Base-by-base conservation (phyloP, 345 rosid genomes). In the Rubroshorea leprosula region DNA sequence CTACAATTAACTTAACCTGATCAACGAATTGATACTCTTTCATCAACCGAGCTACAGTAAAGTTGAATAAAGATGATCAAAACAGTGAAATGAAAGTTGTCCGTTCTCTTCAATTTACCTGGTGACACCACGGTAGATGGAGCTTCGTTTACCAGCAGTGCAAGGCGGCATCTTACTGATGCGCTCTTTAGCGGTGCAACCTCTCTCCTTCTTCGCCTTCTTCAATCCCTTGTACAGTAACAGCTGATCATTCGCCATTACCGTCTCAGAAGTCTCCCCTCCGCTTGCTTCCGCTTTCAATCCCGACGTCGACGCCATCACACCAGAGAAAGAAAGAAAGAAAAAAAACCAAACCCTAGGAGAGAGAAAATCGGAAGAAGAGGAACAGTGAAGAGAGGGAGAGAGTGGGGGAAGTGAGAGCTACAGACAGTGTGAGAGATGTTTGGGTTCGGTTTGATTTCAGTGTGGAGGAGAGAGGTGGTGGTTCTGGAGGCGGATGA, bases 121-220 rank as follows among this genome's bases (percentile, higher is more conserved):
- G 71, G 99, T 93, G 72, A 93, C 99, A 46, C 99, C 99, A 3
- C 99, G 95, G 77, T 93, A 93, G 62, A 93, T 93, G 51, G 99
- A 93, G 65, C 99, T 93, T 69, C 99, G 91, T 80, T 93, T 93
- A 12, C 99, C 99, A 44, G 97, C 97, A 0, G 99, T 90, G 14
- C 96, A 85, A 49, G 97, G 99, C 50, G 94, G 96, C 99, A 93
- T 89, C 70, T 87, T 87, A 66, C 99, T 93, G 61, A 93, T 93
- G 55, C 99, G 96, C 70, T 93, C 99, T 72, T 93, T 93, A 31
- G 99, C 97, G 23, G 99, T 93, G 58, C 97, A 89, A 0, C 96
- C 94, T 76, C 97, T 83, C 68, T 93, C 99, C 67, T 87, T 93
- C 85, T 83, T 93, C 45, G 96, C 87, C 72, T 89, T 93, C 78